Base-by-base conservation (phyloP, 257 asterid genomes). In the Solanum ossicruentum region DNA sequence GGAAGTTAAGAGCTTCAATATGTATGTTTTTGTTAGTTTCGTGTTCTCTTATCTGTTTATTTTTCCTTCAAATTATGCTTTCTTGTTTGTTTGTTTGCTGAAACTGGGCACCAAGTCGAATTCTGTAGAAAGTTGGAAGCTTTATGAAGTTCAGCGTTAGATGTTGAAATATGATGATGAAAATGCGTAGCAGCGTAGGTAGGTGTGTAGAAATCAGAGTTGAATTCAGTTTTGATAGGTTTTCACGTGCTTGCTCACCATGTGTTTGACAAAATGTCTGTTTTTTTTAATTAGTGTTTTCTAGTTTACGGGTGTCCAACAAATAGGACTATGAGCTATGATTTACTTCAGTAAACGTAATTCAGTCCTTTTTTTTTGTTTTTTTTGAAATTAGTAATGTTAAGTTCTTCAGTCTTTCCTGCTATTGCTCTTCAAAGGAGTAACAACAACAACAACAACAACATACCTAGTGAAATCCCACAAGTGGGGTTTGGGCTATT, bases 211-310 rank as follows among this genome's bases (percentile, higher is more conserved):
- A 49, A 16, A 51, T 51, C 47, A 51, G 47, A 23, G 82, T 23
- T 75, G 57, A 13, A 8, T 45, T 6, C 7, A 8, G n/a, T 66
- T 45, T 18, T 28, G 8, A 39, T 56, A 56, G 12, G 83, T 58
- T 58, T 32, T 84, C 39, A 7, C 80, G 23, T 10, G 26, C 23
- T 39, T 84, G 92, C 6, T 60, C 45, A 85, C 83, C 55, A 89
- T 69, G 12, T 88, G 91, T 89, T 91, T 79, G 96, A 88, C 77
- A 60, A 75, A 89, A 89, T 92, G 94, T 84, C 91, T 32, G 71
- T 10, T n/a, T 60, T 60, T 60, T 10, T 81, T 32, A 0, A 32
- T 32, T 3, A 17, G 7, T 13, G 3, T 12, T 8, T 21, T 55
- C 57, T 86, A 8, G 73, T 43, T 12, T 47, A 52, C 71, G 18